phyloP scores from a whole-genome alignment of 2,329 filamentous ascomycete genomes.

The Orbilia ellipsospora region DNA sequence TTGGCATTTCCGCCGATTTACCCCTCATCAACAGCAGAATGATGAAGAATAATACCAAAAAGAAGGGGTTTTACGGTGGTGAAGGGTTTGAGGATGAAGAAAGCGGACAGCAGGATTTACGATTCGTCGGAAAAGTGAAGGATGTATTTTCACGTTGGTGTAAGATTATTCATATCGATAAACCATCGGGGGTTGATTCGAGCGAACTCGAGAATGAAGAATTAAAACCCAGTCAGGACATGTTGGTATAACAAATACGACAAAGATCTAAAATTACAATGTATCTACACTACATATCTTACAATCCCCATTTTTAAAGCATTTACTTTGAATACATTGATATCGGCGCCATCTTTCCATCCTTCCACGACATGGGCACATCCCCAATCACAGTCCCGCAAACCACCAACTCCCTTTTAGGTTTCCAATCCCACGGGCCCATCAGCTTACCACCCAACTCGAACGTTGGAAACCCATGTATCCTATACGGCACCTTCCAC shows the following conservation, averaged over 20 bases:
- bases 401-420: conserved; percentile 43
- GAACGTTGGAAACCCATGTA: conserved; percentile 39
- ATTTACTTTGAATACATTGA: conserved; percentile 4
- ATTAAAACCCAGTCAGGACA: conserved; percentile 18
- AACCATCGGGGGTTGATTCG: neutral
- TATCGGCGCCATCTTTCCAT: conserved; percentile 15
- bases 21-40: conserved; percentile 44
- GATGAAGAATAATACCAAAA: conserved; percentile 51
- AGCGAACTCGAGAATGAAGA: neutral
- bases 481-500: conserved; percentile 37
- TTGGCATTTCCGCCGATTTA: conserved; percentile 32
- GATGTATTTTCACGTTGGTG: conserved; percentile 42
- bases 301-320: neutral
- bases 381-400: conserved; percentile 22
- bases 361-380: conserved; percentile 13
- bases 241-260: conserved; percentile 26
- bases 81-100: conserved; percentile 46
- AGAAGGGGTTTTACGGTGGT: conserved; percentile 40
- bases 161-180: conserved; percentile 16
- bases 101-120: conserved; percentile 24
- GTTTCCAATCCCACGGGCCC: conserved; percentile 50
- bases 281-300: conserved; percentile 8
- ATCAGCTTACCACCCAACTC: conserved; percentile 18
- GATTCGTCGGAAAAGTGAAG: conserved; percentile 40
- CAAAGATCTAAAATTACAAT: too few relatives aligned